Percentiles rank a stretch among this genome's conserved stretches.
Conservation (phyloP, 2,329 filamentous ascomycete species). For the Aspergillus fischeri region DNA sequence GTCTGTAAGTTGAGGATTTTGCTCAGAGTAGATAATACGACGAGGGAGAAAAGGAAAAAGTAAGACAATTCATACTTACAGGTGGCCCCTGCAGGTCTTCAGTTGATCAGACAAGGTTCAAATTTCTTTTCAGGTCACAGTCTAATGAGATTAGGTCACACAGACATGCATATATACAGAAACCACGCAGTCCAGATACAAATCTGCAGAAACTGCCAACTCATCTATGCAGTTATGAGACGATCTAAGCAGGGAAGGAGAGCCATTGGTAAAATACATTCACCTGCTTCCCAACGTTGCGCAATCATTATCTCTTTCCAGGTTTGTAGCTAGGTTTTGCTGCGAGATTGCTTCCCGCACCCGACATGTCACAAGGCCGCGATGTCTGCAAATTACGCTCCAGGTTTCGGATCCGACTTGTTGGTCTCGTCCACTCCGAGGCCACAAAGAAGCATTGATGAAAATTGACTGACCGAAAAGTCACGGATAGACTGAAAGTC, state of each 20-base stretch:
- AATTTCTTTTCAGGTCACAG: neutral
- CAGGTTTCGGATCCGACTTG: neutral
- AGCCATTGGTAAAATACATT: neutral
- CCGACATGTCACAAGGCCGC: neutral
- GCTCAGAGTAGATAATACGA: neutral
- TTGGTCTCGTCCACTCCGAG: neutral
- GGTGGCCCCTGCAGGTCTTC: neutral
- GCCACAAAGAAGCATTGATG: no score
- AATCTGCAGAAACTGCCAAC: conserved; percentile 25
- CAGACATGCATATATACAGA: conserved; percentile 1
- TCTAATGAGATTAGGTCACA: neutral
- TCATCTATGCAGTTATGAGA: conserved; percentile 20
- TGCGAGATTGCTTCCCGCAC: neutral
- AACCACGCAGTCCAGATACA: conserved; percentile 13
- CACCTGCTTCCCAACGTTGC: neutral
- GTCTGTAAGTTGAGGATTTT: conserved; percentile 3
- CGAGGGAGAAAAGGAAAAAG: neutral
- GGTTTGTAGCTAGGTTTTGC: neutral
- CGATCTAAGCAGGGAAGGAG: neutral
- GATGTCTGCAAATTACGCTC: neutral
- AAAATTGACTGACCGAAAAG: neutral
- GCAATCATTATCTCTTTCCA: neutral
- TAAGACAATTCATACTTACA: neutral
- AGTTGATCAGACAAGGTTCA: neutral
- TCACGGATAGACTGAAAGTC: neutral